Evolutionary conservation across 805 yeast genomes (phyloP), one percentile per base, ranked within the genome.

Genomic region (Candida nonsorbophila): DNA sequence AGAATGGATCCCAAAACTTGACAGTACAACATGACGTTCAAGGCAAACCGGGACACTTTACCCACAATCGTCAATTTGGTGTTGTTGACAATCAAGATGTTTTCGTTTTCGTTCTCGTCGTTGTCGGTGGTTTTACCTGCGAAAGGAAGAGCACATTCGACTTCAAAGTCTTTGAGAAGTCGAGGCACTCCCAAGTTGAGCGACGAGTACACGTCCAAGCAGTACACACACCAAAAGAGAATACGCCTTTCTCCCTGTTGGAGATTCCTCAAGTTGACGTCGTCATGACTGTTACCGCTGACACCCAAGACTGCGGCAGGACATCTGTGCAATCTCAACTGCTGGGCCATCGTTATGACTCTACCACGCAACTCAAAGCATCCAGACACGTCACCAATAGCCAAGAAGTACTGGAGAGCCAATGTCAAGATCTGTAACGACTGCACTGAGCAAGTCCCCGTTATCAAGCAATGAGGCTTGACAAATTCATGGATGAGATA

Each of bases 201-300:
- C 3, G 90, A 76, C 15, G 84, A 65, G 47, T 84, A 84, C 3
- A 77, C 69, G 50, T 87, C 96, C 39, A 87, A 62, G 16, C 78
- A 68, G 52, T 84, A 86, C 24, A 79, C 72, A 38, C 85, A 77
- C 96, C 96, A 87, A 44, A 87, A 87, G 22, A 84, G 55, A 20
- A 84, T 72, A 49, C 94, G 72, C 38, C 95, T 68, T 47, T 84
- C 85, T 38, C 88, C 87, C 53, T 82, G 92, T 59, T 81, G 88
- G 36, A 76, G 67, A 40, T 69, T 72, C 14, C 78, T 71, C 25
- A 82, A 73, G 17, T 55, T 44, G 10, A 51, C 51, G 24, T 47
- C 51, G 17, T 44, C 50, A 21, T 33, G 33, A 9, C 20, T 18
- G 18, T 41, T 45, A 7, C 51, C 52, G 19, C 73, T 72, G 2